These are phyloP conservation scores for Psophocarpus tetragonolobus DNA, from an alignment of 306 rosid species.

Conservation along the genomic window DNA sequence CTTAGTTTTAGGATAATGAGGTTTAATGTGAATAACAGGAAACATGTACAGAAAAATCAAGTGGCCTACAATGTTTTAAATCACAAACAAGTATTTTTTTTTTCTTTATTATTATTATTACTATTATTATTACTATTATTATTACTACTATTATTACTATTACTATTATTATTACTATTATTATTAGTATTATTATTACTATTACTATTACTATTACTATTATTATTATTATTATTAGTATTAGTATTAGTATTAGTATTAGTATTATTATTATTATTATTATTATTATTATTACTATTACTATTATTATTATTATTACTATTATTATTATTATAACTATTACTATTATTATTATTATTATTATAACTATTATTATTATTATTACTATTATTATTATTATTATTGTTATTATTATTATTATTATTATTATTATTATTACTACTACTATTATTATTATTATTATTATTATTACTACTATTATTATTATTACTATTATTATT, in stretches of 20 bases:
- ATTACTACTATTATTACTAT: neutral
- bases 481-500: conserved; percentile 1
- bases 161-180: neutral
- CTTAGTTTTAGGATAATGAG: neutral
- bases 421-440: conserved; percentile 4
- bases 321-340: too few species aligned
- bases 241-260: too few species aligned
- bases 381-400: conserved; percentile 1
- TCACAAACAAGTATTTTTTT: neutral
- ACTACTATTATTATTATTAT: conserved; percentile 5
- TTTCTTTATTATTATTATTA: neutral
- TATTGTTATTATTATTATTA: neutral
- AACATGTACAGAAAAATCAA: conserved; percentile 24
- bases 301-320: conserved; percentile 4
- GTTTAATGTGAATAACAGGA: conserved; percentile 12
- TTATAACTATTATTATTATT: conserved; percentile 13
- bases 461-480: conserved; percentile 7
- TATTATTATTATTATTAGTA: conserved; percentile 3
- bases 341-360: neutral
- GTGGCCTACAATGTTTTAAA: conserved; percentile 31
- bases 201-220: conserved; percentile 1
- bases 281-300: neutral
- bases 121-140: conserved; percentile 17
- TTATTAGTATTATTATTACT: conserved; percentile 12
- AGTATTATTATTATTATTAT: neutral